Percentiles rank a stretch among this genome's conserved stretches.
Evolutionary conservation across 371 early-diverging fungal species (phyloP).

Genomic region (Nematocida ironsii): DNA sequence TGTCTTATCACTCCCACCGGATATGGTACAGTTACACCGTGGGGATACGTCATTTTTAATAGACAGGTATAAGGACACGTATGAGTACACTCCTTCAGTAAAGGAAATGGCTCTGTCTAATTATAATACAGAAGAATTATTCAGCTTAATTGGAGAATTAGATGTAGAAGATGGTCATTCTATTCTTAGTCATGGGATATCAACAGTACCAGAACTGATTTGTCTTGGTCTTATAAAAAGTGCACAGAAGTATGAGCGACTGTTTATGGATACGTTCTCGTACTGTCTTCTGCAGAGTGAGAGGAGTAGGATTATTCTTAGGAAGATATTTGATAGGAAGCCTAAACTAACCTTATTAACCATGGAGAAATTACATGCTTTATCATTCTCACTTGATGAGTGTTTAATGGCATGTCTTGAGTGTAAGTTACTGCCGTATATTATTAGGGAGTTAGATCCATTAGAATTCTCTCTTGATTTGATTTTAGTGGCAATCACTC

Average conservation of each 20-base stretch:
- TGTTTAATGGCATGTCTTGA: slow-evolving; percentile 46
- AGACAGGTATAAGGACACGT: slow-evolving; percentile 39
- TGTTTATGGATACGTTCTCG: slow-evolving; percentile 24
- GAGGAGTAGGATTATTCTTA: slow-evolving; percentile 16
- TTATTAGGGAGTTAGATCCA: slow-evolving; percentile 47
- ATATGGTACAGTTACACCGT: slow-evolving; percentile 3
- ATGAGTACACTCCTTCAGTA: slow-evolving; percentile 23
- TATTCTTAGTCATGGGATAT: slow-evolving; percentile 13
- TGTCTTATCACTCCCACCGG: slow-evolving; percentile 30
- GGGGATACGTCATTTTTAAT: slow-evolving; percentile 38
- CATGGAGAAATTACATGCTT: slow-evolving; percentile 23
- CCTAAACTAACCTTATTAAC: slow-evolving; percentile 26
- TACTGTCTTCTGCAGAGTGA: background rate
- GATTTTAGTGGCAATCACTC: slow-evolving; percentile 36
- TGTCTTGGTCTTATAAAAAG: slow-evolving; percentile 18
- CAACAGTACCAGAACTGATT: slow-evolving; percentile 22
- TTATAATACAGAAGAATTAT: slow-evolving; percentile 53
- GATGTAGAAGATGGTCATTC: slow-evolving; percentile 27
- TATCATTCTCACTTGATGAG: slow-evolving; percentile 38
- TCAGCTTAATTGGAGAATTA: slow-evolving; percentile 11
- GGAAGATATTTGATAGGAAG: slow-evolving; percentile 48
- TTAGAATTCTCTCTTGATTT: slow-evolving; percentile 54
- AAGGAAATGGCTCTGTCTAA: slow-evolving; percentile 36
- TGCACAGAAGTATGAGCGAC: slow-evolving; percentile 38
- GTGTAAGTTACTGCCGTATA: slow-evolving; percentile 38